Evolutionary conservation across 441 rosid genomes (phyloP), one percentile per base, ranked within the genome.

Genomic region (Syzygium malaccense): DNA sequence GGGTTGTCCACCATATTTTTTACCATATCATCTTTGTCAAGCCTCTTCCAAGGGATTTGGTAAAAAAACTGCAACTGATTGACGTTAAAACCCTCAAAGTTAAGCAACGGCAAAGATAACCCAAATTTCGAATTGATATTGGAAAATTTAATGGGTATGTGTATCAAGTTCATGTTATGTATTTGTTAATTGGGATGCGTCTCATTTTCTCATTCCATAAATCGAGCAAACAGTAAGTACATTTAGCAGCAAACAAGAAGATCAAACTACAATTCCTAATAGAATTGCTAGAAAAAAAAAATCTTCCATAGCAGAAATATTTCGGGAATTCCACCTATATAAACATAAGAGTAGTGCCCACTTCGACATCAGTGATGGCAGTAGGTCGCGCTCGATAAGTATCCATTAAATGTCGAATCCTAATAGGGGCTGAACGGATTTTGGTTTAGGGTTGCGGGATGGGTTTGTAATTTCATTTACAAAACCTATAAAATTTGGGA

Each of bases 331-430:
- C 26, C 14, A 1, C 2, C 2, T 32, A 68, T 32, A 4, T 32
- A 19, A 68, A 68, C 45, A 9, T 8, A 30, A 64, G 1, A 68
- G 45, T 32, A 18, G 7, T 32, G 23, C 14, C 60, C 78, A 23
- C 41, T 68, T 68, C 20, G 45, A 68, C 0, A 32, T 18, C 0
- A 30, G 0, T 6, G 2, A 64, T 8, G 6, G 14, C 41, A 6
- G 1, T 18, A 32, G 78, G 0, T 68, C 2, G 14, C 1, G 2
- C 9, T 32, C 2, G 9, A 18, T 18, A 1, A 14, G 0, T 2
- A 32, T 32, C 7, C 13, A 15, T 32, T 15, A 11, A 41, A 18
- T 0, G 1, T 45, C 0, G 23, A 68, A 68, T 32, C 4, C 78
- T 68, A 68, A 0, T 8, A 32, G 78, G 0, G 3, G 32, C 18